A percentile compares a stretch with the other conserved stretches of the same genome.
These are phyloP conservation scores for Veloboletus limbatus DNA, from an alignment of 1,284 basidiomycete genomes.

Conservation along the genomic window DNA sequence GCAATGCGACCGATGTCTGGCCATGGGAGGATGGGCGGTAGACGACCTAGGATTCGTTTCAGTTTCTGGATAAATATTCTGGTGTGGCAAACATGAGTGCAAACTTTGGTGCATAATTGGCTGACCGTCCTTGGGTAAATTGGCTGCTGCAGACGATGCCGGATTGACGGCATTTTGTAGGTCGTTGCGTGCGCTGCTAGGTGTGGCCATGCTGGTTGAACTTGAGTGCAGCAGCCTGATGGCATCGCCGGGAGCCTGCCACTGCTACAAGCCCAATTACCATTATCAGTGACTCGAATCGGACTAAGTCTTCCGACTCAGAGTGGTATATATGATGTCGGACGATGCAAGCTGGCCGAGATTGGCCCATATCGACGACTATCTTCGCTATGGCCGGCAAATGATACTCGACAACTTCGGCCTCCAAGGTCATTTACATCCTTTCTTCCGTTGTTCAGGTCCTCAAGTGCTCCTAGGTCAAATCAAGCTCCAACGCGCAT, in stretches of 20 bases:
- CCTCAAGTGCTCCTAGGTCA: conserved; percentile 62
- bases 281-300: conserved; percentile 2
- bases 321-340: background rate
- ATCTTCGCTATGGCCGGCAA: conserved; percentile 91
- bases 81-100: background rate
- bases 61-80: background rate
- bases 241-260: too few relatives aligned
- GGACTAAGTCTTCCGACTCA: background rate
- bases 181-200: conserved; percentile 11
- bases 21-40: conserved; percentile 56
- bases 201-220: conserved; percentile 14
- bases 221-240: too few relatives aligned
- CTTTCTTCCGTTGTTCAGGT: background rate
- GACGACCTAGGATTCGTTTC: conserved; percentile 29
- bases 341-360: conserved; percentile 16
- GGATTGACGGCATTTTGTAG: conserved; percentile 17
- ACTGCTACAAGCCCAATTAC: background rate
- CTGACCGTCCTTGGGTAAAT: conserved; percentile 35
- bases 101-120: conserved; percentile 38
- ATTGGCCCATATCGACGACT: conserved; percentile 62
- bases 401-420: conserved; percentile 95
- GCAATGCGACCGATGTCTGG: conserved; percentile 83
- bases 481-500: conserved; percentile 71
- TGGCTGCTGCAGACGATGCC: conserved; percentile 11
- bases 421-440: conserved; percentile 56